Conservation (phyloP, 2,329 filamentous ascomycete genomes). For the Phialophora expanda region DNA sequence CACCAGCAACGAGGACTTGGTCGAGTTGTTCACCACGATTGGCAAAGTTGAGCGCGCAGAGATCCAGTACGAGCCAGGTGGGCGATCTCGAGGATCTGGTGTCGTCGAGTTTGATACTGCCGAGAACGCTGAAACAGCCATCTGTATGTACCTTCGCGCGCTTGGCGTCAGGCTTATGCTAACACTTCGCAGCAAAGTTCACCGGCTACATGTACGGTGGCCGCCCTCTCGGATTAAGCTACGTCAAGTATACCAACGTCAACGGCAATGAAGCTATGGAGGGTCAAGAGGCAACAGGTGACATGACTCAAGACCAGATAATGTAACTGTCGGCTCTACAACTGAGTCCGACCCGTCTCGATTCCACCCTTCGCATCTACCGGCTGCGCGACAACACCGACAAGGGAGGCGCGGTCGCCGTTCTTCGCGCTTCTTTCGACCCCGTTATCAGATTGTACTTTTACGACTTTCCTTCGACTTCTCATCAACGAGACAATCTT, state of each 20-base stretch:
- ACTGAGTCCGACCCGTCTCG: neutral
- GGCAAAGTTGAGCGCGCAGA: conserved; percentile 98
- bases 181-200: conserved; percentile 72
- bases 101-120: conserved; percentile 90
- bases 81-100: conserved; percentile 89
- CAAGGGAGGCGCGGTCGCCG: neutral
- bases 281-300: conserved; percentile 69
- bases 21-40: conserved; percentile 96
- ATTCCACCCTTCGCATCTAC: neutral
- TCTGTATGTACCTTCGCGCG: conserved; percentile 55
- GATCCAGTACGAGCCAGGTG: conserved; percentile 97
- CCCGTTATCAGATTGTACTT: conserved; percentile 15
- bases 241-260: conserved; percentile 86
- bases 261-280: conserved; percentile 77
- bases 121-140: conserved; percentile 88
- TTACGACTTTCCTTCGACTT: conserved; percentile 18
- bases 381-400: neutral
- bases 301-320: conserved; percentile 96
- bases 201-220: conserved; percentile 97
- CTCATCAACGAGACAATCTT: conserved; percentile 11
- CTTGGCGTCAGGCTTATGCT: conserved; percentile 6
- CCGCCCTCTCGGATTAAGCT: conserved; percentile 88
- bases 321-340: conserved; percentile 64
- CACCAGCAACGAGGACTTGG: conserved; percentile 95
- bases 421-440: neutral